phyloP scores from a whole-genome alignment of 352 stramenopile species.

The Phytophthora chlamydospora region DNA sequence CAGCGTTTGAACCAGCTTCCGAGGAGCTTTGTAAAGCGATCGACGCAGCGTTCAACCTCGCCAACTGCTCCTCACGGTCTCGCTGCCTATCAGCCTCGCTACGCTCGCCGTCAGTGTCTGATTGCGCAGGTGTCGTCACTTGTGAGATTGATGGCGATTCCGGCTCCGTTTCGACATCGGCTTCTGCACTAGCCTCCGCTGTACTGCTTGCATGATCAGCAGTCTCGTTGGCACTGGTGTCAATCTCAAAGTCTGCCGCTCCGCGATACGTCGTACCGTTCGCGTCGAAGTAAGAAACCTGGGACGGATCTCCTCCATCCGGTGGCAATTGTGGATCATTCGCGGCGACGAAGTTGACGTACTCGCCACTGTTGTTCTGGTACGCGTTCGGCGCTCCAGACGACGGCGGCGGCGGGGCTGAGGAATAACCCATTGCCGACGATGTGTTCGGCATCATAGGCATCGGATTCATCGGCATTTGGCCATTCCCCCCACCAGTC shows the following conservation, averaged over 20 bases:
- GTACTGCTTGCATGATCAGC: neutral
- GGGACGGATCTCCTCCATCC: constrained; percentile 38
- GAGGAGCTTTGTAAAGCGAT: constrained; percentile 32
- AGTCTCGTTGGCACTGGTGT: constrained; percentile 23
- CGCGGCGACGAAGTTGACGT: constrained; percentile 55
- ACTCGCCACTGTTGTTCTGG: constrained; percentile 29
- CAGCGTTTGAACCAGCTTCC: constrained; percentile 14
- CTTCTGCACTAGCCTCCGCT: constrained; percentile 23
- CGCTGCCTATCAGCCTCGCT: constrained; percentile 24
- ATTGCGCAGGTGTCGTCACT: constrained; percentile 68
- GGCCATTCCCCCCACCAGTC: constrained; percentile 22
- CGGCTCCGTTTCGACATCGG: constrained; percentile 67
- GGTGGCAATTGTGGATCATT: constrained; percentile 59
- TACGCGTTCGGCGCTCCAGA: constrained; percentile 24
- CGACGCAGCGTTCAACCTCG: constrained; percentile 37
- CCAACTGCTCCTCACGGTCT: constrained; percentile 40
- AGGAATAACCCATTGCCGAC: constrained; percentile 27
- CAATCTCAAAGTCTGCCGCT: constrained; percentile 56
- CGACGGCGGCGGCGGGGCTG: constrained; percentile 11
- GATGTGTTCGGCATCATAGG: constrained; percentile 29
- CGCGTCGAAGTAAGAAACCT: constrained; percentile 72
- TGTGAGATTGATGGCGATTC: constrained; percentile 69
- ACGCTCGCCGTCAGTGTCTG: constrained; percentile 63
- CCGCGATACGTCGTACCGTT: constrained; percentile 72
- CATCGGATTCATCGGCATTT: constrained; percentile 33